These are phyloP conservation scores for Harringtonia aguacate DNA, from an alignment of 2,329 filamentous ascomycete genomes.

Conservation along the genomic window DNA sequence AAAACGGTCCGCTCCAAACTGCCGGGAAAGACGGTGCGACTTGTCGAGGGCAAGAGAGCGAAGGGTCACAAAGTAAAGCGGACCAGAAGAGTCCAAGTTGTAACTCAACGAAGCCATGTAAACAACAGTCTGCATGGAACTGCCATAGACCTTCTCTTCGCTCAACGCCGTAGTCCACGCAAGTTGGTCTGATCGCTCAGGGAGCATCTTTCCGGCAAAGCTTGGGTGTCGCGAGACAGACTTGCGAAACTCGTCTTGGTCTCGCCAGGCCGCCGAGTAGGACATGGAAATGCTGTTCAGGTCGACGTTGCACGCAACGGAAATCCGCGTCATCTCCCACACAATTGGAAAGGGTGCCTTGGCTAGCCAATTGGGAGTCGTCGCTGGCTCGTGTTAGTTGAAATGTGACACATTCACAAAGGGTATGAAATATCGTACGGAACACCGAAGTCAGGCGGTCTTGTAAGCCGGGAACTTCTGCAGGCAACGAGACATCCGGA, in stretches of 20 bases:
- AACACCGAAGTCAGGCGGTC: slow-evolving; percentile 25
- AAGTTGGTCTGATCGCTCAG: slow-evolving; percentile 29
- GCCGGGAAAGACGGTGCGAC: slow-evolving; percentile 39
- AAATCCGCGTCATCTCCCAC: slow-evolving; percentile 42
- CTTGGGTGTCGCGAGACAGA: slow-evolving; percentile 25
- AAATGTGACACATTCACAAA: not conserved
- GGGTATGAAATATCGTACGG: slow-evolving; percentile 18
- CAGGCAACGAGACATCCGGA: not conserved
- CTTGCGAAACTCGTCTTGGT: slow-evolving; percentile 32
- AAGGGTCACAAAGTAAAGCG: slow-evolving; percentile 35
- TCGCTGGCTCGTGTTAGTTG: slow-evolving; percentile 16
- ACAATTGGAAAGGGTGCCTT: slow-evolving; percentile 35
- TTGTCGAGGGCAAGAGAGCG: slow-evolving; percentile 36
- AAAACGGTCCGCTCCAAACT: slow-evolving; percentile 48
- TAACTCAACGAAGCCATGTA: slow-evolving; percentile 31
- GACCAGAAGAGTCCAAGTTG: slow-evolving; percentile 21
- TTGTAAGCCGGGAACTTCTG: slow-evolving; percentile 8
- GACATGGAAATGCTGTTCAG: slow-evolving; percentile 22
- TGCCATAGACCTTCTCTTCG: slow-evolving; percentile 4
- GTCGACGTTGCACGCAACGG: slow-evolving; percentile 32
- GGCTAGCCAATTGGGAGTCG: slow-evolving; percentile 28
- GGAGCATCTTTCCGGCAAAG: slow-evolving; percentile 35
- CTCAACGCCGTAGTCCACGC: slow-evolving; percentile 34
- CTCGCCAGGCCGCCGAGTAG: slow-evolving; percentile 29
- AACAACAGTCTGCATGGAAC: slow-evolving; percentile 27